phyloP scores from a whole-genome alignment of 2,329 filamentous ascomycete species.

The Epichloe typhina region DNA sequence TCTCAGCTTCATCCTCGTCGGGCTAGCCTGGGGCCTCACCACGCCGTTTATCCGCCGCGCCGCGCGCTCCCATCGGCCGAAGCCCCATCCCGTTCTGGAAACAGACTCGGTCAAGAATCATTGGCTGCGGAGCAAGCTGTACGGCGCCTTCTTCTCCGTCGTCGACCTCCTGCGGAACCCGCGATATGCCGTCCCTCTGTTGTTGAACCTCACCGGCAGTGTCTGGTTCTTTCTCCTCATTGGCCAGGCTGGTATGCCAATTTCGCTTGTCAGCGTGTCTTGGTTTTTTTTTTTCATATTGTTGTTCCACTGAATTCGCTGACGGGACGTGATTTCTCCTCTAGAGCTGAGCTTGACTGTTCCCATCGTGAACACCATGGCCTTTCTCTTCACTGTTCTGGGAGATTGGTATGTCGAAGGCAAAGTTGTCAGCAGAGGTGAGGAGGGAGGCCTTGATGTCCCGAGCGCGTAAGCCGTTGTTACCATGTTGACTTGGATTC shows the following conservation, averaged over 20 bases:
- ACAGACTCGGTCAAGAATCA: slow-evolving; percentile 38
- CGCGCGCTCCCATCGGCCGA: slow-evolving; percentile 59
- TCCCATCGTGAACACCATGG: slow-evolving; percentile 85
- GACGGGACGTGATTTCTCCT: neutral
- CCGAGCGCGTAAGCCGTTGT: too few relatives aligned
- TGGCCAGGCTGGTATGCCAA: slow-evolving; percentile 68
- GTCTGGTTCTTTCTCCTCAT: slow-evolving; percentile 95
- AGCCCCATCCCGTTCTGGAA: slow-evolving; percentile 41
- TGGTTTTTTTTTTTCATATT: neutral
- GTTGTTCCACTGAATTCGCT: neutral
- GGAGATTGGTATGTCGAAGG: slow-evolving; percentile 92
- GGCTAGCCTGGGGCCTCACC: slow-evolving; percentile 84
- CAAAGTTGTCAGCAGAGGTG: slow-evolving; percentile 76
- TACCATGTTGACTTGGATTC: slow-evolving; percentile 2
- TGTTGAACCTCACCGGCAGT: slow-evolving; percentile 83
- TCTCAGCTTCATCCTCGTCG: slow-evolving; percentile 79
- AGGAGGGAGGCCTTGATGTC: slow-evolving; percentile 1
- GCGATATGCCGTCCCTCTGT: slow-evolving; percentile 68
- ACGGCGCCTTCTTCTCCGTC: slow-evolving; percentile 59
- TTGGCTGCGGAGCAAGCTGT: slow-evolving; percentile 48
- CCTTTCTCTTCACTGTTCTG: slow-evolving; percentile 89
- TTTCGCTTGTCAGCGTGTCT: neutral
- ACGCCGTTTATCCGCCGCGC: slow-evolving; percentile 85
- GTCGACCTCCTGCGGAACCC: slow-evolving; percentile 69
- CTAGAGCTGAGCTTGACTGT: slow-evolving; percentile 84